A percentile compares a stretch with the other conserved stretches of the same genome.
These are phyloP conservation scores for Chrysanthemum makinoi DNA, from an alignment of 129 eudicot genomes.

Conservation along the genomic window DNA sequence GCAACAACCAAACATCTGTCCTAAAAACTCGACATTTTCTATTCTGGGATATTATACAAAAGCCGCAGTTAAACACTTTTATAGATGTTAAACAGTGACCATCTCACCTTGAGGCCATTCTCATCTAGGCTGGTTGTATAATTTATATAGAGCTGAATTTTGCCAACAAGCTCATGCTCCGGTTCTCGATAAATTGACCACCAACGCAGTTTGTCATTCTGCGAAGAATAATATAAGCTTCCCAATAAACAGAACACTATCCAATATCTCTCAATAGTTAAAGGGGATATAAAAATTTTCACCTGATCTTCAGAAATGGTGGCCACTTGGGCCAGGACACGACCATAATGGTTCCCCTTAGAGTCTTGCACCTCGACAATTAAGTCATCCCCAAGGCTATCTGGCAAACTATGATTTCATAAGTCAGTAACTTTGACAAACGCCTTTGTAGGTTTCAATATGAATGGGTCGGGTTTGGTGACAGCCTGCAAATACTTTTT, in stretches of 20 bases:
- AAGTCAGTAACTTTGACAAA: constrained; percentile 21
- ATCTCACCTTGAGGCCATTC: constrained; percentile 60
- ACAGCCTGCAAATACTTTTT: too few species aligned
- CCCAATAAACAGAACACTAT: background rate
- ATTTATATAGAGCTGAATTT: constrained; percentile 67
- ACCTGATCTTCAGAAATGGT: constrained; percentile 83
- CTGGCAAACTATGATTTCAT: constrained; percentile 68
- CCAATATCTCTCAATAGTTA: background rate
- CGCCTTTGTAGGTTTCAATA: background rate
- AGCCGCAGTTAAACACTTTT: background rate
- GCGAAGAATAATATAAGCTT: constrained; percentile 25
- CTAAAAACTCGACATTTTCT: background rate
- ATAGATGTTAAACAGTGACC: background rate
- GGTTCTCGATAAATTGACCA: constrained; percentile 90
- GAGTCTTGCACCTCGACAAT: constrained; percentile 79
- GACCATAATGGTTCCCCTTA: constrained; percentile 70
- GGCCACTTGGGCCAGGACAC: constrained; percentile 81
- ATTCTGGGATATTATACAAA: background rate
- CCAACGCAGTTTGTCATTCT: constrained; percentile 85
- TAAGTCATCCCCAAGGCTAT: constrained; percentile 75
- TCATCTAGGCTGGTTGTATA: constrained; percentile 72
- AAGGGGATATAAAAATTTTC: background rate
- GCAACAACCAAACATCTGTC: background rate
- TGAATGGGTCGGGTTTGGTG: background rate
- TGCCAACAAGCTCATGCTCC: constrained; percentile 85